phyloP scores from a whole-genome alignment of 768 basidiomycete species.

The Agrocybe pediades region DNA sequence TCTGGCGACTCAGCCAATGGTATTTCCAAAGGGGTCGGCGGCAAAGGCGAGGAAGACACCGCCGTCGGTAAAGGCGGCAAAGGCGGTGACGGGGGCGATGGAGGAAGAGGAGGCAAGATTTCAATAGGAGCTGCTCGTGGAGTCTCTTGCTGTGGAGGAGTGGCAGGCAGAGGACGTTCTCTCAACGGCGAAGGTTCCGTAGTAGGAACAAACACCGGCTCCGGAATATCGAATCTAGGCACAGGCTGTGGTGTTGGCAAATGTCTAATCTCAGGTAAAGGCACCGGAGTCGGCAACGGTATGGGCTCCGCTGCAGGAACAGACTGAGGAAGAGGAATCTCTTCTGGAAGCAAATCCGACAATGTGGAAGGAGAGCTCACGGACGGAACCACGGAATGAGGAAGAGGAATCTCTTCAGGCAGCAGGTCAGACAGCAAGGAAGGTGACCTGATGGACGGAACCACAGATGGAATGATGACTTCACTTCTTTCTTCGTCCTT shows the following conservation, averaged over 20 bases:
- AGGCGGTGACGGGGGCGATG: conserved; percentile 34
- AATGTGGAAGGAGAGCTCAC: neutral
- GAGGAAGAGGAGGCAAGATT: neutral
- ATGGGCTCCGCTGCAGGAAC: neutral
- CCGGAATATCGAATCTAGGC: neutral
- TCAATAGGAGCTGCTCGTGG: neutral
- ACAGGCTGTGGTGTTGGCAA: neutral
- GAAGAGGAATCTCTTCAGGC: conserved; percentile 44
- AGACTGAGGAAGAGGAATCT: conserved; percentile 4
- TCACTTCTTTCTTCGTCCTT: conserved; percentile 29
- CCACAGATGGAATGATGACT: conserved; percentile 27
- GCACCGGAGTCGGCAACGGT: neutral
- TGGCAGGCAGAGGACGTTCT: neutral
- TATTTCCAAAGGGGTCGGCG: conserved; percentile 11
- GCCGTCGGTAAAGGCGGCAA: conserved; percentile 23
- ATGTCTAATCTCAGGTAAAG: neutral
- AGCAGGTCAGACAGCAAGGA: conserved; percentile 23
- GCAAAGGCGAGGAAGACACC: neutral
- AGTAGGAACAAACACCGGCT: neutral
- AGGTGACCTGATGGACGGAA: conserved; percentile 33
- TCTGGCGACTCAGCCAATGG: neutral
- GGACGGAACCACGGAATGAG: conserved; percentile 13
- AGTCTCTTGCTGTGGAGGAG: conserved; percentile 1
- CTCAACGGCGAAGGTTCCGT: neutral
- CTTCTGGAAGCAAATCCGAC: neutral